Percentiles rank a stretch among this genome's conserved stretches.
phyloP scores from a whole-genome alignment of 2,329 filamentous ascomycete genomes.

The Beauveria scarabaeidicola region DNA sequence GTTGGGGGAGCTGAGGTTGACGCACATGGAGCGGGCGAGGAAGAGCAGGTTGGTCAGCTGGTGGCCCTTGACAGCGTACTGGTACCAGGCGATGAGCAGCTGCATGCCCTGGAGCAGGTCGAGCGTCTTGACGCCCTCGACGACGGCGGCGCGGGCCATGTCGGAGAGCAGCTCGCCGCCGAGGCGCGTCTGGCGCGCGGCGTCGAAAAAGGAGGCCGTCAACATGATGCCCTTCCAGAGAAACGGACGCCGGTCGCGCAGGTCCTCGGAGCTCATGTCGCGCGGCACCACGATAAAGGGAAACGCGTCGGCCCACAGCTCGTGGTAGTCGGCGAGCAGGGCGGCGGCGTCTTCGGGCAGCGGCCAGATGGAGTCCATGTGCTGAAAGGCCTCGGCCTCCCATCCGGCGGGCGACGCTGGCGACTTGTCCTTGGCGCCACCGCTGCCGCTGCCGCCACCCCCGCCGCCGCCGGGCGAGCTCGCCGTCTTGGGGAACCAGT shows the following conservation, averaged over 20 bases:
- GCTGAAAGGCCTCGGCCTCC: slow-evolving; percentile 15
- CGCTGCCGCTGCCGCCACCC: not conserved
- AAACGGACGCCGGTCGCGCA: slow-evolving; percentile 32
- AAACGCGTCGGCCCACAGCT: slow-evolving; percentile 27
- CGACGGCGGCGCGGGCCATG: slow-evolving; percentile 30
- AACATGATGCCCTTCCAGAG: slow-evolving; percentile 44
- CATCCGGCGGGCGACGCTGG: slow-evolving; percentile 10
- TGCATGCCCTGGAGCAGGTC: slow-evolving; percentile 40
- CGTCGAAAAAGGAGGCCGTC: slow-evolving; percentile 33
- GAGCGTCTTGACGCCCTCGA: slow-evolving; percentile 34
- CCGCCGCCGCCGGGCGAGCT: not conserved
- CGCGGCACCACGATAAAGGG: slow-evolving; percentile 38
- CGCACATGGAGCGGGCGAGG: slow-evolving; percentile 37
- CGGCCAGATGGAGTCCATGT: slow-evolving; percentile 32
- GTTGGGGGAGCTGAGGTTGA: slow-evolving; percentile 28
- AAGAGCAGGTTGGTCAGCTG: slow-evolving; percentile 42
- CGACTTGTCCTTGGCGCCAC: not conserved
- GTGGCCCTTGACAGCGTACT: slow-evolving; percentile 40
- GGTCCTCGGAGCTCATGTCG: slow-evolving; percentile 26
- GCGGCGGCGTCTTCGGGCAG: slow-evolving; percentile 30
- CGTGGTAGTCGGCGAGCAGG: slow-evolving; percentile 29
- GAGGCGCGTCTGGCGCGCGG: slow-evolving; percentile 33
- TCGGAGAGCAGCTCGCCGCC: slow-evolving; percentile 37
- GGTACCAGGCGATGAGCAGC: slow-evolving; percentile 38
- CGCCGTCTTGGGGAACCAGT: slow-evolving; percentile 26